phyloP scores from a whole-genome alignment of 2,329 filamentous ascomycete genomes.

The Sporothrix brasiliensis region DNA sequence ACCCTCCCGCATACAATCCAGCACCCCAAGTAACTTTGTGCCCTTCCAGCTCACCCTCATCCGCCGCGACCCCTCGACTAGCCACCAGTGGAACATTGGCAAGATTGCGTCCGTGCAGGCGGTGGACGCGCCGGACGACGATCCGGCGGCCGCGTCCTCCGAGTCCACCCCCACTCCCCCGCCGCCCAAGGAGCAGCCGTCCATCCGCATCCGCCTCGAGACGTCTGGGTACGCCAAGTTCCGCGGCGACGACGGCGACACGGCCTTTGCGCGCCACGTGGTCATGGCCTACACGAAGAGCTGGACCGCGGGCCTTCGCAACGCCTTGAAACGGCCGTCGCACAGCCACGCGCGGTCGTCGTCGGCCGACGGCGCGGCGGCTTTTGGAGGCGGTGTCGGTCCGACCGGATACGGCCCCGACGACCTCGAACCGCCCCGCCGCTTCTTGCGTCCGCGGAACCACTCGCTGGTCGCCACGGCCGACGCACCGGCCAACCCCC shows the following conservation, averaged over 20 bases:
- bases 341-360: not conserved
- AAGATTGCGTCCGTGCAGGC: constrained; percentile 61
- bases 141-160: constrained; percentile 31
- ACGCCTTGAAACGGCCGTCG: constrained; percentile 46
- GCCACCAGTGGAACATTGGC: constrained; percentile 75
- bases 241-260: constrained; percentile 41
- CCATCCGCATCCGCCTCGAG: constrained; percentile 57
- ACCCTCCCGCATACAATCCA: constrained; percentile 37
- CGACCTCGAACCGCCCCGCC: not conserved
- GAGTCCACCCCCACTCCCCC: not conserved
- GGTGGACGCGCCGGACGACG: constrained; percentile 28
- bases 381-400: not conserved
- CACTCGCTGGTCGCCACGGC: constrained; percentile 39
- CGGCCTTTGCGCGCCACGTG: constrained; percentile 56
- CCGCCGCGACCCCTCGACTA: constrained; percentile 70
- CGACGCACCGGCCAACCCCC: constrained; percentile 48
- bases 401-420: not conserved
- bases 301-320: constrained; percentile 52
- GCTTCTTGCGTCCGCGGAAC: constrained; percentile 15
- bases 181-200: constrained; percentile 41
- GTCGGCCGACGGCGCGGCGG: not conserved
- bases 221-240: constrained; percentile 62
- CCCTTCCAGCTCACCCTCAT: constrained; percentile 66
- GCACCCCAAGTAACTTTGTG: constrained; percentile 39
- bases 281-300: constrained; percentile 60